Percentiles rank a stretch among this genome's conserved stretches.
These are phyloP conservation scores for Alternaria sp. DNA, from an alignment of 2,329 filamentous ascomycete genomes.

Conservation along the genomic window DNA sequence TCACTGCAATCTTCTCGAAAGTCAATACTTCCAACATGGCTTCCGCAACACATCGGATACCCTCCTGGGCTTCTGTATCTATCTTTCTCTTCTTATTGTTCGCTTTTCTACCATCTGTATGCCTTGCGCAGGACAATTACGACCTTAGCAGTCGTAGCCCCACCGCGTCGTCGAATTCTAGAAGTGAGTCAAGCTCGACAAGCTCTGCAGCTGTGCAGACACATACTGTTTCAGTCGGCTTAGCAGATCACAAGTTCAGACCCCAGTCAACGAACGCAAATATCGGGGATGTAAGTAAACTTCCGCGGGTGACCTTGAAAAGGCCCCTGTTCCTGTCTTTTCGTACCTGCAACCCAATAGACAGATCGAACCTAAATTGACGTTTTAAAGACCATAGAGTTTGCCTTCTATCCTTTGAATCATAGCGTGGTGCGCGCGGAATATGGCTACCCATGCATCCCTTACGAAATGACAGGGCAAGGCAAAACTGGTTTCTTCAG, in stretches of 20 bases:
- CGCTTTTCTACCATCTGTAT: conserved; percentile 9
- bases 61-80: conserved; percentile 1
- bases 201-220: conserved; percentile 33
- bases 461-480: conserved; percentile 46
- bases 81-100: neutral
- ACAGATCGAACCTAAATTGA: conserved; percentile 6
- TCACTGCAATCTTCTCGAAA: conserved; percentile 1
- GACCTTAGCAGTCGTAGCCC: neutral
- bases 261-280: conserved; percentile 51
- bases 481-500: conserved; percentile 43
- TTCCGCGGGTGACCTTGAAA: neutral
- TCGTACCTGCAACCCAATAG: neutral
- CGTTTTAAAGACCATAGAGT: conserved; percentile 46
- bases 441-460: conserved; percentile 54
- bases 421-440: conserved; percentile 56
- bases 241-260: conserved; percentile 49
- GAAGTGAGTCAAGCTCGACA: conserved; percentile 20
- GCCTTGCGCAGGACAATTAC: conserved; percentile 20
- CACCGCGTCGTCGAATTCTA: conserved; percentile 12
- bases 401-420: conserved; percentile 54
- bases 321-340: neutral
- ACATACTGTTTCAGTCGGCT: conserved; percentile 51
- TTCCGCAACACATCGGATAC: neutral
- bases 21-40: conserved; percentile 2
- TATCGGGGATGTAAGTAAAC: conserved; percentile 48